Evolutionary conservation across 148 eudicot species (phyloP).

Genomic region (Gaultheria prostrata): DNA sequence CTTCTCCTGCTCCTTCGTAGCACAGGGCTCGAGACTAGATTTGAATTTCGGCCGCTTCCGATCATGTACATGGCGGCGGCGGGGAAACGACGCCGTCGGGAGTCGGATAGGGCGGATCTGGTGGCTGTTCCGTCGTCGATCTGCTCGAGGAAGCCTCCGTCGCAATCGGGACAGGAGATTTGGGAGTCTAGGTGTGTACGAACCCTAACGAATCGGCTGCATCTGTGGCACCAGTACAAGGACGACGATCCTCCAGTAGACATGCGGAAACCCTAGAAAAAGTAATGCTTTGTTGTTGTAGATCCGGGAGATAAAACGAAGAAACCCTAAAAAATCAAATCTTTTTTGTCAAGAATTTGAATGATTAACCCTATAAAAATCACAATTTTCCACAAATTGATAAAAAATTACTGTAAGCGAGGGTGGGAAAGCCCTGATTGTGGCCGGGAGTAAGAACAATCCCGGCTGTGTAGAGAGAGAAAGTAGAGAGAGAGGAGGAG

Average conservation of each 20-base stretch:
- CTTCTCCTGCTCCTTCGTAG: conserved; percentile 51
- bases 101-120: conserved; percentile 32
- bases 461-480: conserved; percentile 4
- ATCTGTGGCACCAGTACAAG: conserved; percentile 90
- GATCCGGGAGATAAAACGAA: conserved; percentile 9
- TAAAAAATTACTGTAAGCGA: no score
- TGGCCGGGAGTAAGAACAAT: neutral
- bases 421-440: neutral
- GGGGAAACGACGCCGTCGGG: conserved; percentile 57
- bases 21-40: conserved; percentile 27
- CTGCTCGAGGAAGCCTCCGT: conserved; percentile 73
- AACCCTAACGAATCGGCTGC: conserved; percentile 72
- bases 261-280: conserved; percentile 14
- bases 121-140: conserved; percentile 31
- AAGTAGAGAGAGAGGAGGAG: neutral
- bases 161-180: conserved; percentile 71
- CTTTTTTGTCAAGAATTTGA: neutral
- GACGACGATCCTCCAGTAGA: conserved; percentile 23
- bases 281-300: neutral
- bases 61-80: conserved; percentile 54
- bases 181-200: conserved; percentile 24
- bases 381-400: neutral
- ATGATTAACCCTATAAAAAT: neutral
- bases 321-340: neutral
- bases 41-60: conserved; percentile 31